These are phyloP conservation scores for Henckelia pumila DNA, from an alignment of 257 asterid genomes.

Conservation along the genomic window DNA sequence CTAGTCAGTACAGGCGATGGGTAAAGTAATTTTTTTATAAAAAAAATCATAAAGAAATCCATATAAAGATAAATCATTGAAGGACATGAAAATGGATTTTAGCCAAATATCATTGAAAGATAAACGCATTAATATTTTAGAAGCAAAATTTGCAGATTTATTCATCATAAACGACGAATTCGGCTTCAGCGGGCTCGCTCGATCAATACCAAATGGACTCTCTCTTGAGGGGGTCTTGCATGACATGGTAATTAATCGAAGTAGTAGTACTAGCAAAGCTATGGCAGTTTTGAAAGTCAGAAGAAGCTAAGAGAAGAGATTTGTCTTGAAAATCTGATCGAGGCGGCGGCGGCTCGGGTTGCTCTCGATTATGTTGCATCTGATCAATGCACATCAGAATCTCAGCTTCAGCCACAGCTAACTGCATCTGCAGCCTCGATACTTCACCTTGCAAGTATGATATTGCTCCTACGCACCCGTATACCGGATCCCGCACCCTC, in stretches of 20 bases:
- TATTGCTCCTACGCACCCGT: slow-evolving; percentile 89
- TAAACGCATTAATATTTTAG: no score
- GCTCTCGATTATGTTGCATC: slow-evolving; percentile 64
- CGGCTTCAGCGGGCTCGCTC: neutral
- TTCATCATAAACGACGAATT: neutral
- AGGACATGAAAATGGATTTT: no score
- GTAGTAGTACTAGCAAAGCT: slow-evolving; percentile 59
- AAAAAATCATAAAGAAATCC: no score
- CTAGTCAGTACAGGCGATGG: no score
- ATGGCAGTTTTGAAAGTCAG: slow-evolving; percentile 63
- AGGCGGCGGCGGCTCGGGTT: slow-evolving; percentile 19
- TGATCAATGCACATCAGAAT: slow-evolving; percentile 59
- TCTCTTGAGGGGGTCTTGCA: slow-evolving; percentile 86
- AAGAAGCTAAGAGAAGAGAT: slow-evolving; percentile 38
- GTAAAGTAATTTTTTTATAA: no score
- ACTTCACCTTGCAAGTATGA: slow-evolving; percentile 81
- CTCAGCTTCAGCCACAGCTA: slow-evolving; percentile 86
- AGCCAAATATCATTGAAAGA: no score
- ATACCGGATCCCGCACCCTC: slow-evolving; percentile 78
- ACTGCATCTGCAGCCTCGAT: slow-evolving; percentile 75
- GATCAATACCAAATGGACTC: slow-evolving; percentile 81
- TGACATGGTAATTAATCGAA: slow-evolving; percentile 33
- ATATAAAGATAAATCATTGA: no score
- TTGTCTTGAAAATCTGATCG: slow-evolving; percentile 38
- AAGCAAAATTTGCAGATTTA: neutral